Evolutionary conservation across 352 stramenopile genomes (phyloP), one percentile per base, ranked within the genome.

Genomic region (Phytophthora kernoviae): DNA sequence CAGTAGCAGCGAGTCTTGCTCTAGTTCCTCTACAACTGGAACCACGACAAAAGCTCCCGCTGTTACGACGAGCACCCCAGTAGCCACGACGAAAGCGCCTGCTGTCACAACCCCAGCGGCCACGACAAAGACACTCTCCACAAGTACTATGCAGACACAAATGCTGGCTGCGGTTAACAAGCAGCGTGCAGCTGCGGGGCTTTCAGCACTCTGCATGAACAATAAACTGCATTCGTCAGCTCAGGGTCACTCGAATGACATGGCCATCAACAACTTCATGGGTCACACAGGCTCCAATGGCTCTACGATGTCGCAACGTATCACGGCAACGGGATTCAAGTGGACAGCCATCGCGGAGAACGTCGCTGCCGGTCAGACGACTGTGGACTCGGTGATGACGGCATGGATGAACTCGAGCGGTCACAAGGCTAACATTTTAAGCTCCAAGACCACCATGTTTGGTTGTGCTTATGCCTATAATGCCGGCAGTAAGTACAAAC

Each of bases 81-180:
- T 7, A 30, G 22, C 22, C 12, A 22, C 43, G 18, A 70, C 58
- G 11, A 53, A 33, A 37, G 9, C 36, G 8, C 46, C 54, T 21
- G 41, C 30, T 27, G 20, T 21, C 14, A 59, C 24, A 6, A 30
- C 58, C 9, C 54, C 55, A 26, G 20, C 50, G 15, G n/a, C 75
- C 22, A 70, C 70, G 41, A 75, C 67, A 24, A 73, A 75, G 22
- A 12, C 55, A 4, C 53, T 54, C 1, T 33, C 27, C n/a, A 46
- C 48, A n/a, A 46, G 33, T 24, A 58, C 66, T n/a, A 63, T 65
- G 42, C 55, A 62, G 33, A 40, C 22, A 20, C 44, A 62, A 41
- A 69, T 86, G 76, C 50, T 84, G 17, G 55, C 37, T 15, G 72
- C 77, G 12, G 74, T 82, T 15, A 87, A 84, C 56, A 65, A 57